Percentiles rank a stretch among this genome's conserved stretches.
These are phyloP conservation scores for Xerocomellus intermedius DNA, from an alignment of 768 basidiomycete genomes.

Conservation along the genomic window DNA sequence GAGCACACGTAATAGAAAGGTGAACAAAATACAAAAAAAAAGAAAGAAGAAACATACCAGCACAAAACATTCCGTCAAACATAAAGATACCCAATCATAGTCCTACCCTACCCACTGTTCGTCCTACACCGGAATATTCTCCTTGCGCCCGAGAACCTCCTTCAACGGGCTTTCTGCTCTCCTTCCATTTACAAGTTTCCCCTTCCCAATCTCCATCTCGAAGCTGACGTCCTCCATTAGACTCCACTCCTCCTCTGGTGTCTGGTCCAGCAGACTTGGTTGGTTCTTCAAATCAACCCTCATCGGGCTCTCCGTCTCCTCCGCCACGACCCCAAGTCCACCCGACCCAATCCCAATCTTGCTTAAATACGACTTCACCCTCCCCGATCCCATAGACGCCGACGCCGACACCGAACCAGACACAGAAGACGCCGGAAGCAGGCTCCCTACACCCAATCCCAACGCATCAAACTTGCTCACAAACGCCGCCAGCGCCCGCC, in stretches of 20 bases:
- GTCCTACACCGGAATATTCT: constrained; percentile 21
- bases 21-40: not conserved
- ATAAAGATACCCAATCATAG: not conserved
- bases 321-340: constrained; percentile 23
- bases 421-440: constrained; percentile 31
- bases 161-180: constrained; percentile 33
- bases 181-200: constrained; percentile 26
- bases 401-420: not conserved
- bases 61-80: constrained; percentile 2
- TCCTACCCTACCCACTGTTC: not conserved
- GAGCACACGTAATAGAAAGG: too few species aligned
- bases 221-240: constrained; percentile 52
- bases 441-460: constrained; percentile 44
- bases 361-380: constrained; percentile 52
- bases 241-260: constrained; percentile 55
- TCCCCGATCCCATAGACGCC: constrained; percentile 28
- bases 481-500: constrained; percentile 74
- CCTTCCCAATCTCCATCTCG: constrained; percentile 37
- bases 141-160: constrained; percentile 29
- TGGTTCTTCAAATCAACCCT: constrained; percentile 46
- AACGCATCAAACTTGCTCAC: constrained; percentile 80
- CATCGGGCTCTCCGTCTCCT: constrained; percentile 55
- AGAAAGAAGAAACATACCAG: not conserved
- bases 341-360: constrained; percentile 21
- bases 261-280: constrained; percentile 57